phyloP scores from a whole-genome alignment of 331 rosid genomes.

The Malus hybrid region DNA sequence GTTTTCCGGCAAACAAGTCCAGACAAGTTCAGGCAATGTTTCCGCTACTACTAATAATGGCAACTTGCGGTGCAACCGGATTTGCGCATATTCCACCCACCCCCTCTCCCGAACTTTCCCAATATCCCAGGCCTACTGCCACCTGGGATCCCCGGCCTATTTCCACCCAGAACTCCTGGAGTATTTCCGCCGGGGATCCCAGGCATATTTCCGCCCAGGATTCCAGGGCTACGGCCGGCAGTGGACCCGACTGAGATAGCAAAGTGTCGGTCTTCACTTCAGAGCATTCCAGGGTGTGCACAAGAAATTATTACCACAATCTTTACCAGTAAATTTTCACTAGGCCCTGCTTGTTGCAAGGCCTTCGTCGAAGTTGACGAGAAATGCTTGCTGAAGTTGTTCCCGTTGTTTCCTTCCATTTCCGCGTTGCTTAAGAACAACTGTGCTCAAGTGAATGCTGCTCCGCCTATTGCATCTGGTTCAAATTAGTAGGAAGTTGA shows the following conservation, averaged over 20 bases:
- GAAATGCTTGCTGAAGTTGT: conserved; percentile 1
- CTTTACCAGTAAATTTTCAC: neutral
- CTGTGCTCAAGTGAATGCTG: neutral
- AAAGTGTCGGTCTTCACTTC: neutral
- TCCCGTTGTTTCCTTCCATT: neutral
- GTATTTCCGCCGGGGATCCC: neutral
- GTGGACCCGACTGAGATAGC: neutral
- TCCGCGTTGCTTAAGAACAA: neutral
- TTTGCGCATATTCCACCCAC: neutral
- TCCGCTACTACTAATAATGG: neutral
- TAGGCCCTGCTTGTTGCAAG: neutral
- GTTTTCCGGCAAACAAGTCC: neutral
- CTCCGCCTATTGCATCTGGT: neutral
- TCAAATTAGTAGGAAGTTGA: neutral
- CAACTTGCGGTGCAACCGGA: neutral
- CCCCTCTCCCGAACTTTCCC: neutral
- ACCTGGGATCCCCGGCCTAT: neutral
- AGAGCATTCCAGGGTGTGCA: neutral
- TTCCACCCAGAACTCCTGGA: too few species aligned
- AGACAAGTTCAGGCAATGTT: neutral
- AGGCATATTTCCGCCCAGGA: neutral
- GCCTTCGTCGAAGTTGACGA: neutral
- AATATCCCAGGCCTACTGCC: neutral
- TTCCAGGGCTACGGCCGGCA: neutral
- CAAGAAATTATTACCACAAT: neutral